Evolutionary conservation across 1,284 basidiomycete species (phyloP).

Genomic region (Cystobasidium pallidum): DNA sequence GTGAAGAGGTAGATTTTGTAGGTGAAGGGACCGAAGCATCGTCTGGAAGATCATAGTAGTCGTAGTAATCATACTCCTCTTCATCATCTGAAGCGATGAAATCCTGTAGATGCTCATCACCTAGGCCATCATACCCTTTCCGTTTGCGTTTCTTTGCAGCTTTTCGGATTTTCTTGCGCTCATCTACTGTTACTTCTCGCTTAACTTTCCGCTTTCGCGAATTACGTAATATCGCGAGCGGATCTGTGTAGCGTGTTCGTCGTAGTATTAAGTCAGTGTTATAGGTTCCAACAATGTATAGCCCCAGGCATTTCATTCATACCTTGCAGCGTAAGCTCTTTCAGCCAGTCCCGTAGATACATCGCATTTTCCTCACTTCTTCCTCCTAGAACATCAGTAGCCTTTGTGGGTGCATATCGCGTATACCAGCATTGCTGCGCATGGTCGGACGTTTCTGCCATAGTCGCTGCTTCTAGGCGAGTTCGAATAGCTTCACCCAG

Average conservation of each 20-base stretch:
- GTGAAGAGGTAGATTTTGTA: slow-evolving; percentile 20
- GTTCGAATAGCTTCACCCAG: neutral
- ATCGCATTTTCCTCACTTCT: slow-evolving; percentile 70
- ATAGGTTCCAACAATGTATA: neutral
- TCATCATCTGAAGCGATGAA: slow-evolving; percentile 53
- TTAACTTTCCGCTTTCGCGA: slow-evolving; percentile 42
- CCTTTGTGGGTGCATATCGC: slow-evolving; percentile 73
- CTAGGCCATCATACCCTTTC: slow-evolving; percentile 38
- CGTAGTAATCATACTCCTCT: slow-evolving; percentile 47
- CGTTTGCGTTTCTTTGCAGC: slow-evolving; percentile 47
- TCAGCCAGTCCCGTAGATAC: slow-evolving; percentile 82
- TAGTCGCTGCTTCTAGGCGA: neutral
- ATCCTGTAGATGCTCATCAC: slow-evolving; percentile 56
- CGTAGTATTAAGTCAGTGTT: no score
- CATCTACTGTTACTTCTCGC: slow-evolving; percentile 38
- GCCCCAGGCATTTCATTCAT: slow-evolving; percentile 49
- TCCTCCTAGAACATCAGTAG: slow-evolving; percentile 72
- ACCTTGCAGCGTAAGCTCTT: slow-evolving; percentile 67
- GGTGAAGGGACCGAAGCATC: slow-evolving; percentile 45
- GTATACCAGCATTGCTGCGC: slow-evolving; percentile 67
- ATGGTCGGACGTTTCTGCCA: neutral
- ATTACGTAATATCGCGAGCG: neutral
- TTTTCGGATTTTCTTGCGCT: slow-evolving; percentile 25
- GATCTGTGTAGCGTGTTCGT: neutral
- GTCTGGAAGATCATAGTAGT: slow-evolving; percentile 60